Evolutionary conservation across 2,329 filamentous ascomycete genomes (phyloP), one percentile per base, ranked within the genome.

Genomic region (Rhinocladiella similis): DNA sequence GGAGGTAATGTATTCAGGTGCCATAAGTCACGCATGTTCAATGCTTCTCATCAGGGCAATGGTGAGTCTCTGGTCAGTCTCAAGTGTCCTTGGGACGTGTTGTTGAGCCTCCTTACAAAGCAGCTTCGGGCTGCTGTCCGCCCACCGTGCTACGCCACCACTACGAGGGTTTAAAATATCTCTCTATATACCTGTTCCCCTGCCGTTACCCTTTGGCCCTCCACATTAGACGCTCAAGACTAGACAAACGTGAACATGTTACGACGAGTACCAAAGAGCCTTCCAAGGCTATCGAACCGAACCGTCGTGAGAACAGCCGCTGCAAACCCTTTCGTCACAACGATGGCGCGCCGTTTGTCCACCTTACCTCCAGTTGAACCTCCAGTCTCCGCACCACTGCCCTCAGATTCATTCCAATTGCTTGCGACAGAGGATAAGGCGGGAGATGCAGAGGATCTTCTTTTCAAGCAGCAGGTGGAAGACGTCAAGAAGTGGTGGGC

Each of bases 401-500:
- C 88, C 0, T 84, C 88, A 55, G 91, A 96, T 68, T 83, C 89
- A 25, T 97, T 93, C 75, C 93, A 97, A 71, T 81, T 97, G 13
- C 82, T 97, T 0, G 81, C 90, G 39, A 90, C 91, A 63, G 75
- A 83, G 29, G 78, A 88, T 54, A 97, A 97, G 73, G 78, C 87
- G 0, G 91, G 91, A 14, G 79, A 82, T 16, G 85, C 90, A 0
- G 94, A 97, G 73, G 91, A 97, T 74, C 85, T 85, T 1, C 80
- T 97, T 1, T 96, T 92, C 72, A 84, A 92, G 41, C 83, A 89
- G 61, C 90, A 97, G 70, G 80, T 97, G 50, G 82, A 87, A 67
- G 88, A 94, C 66, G 91, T 97, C 12, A 85, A 92, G 72, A 82
- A 87, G 25, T 97, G 93, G 94, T 99, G 93, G 93, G 82, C 83